phyloP scores from a whole-genome alignment of 73 alveolate species.

The Breviolum minutum region DNA sequence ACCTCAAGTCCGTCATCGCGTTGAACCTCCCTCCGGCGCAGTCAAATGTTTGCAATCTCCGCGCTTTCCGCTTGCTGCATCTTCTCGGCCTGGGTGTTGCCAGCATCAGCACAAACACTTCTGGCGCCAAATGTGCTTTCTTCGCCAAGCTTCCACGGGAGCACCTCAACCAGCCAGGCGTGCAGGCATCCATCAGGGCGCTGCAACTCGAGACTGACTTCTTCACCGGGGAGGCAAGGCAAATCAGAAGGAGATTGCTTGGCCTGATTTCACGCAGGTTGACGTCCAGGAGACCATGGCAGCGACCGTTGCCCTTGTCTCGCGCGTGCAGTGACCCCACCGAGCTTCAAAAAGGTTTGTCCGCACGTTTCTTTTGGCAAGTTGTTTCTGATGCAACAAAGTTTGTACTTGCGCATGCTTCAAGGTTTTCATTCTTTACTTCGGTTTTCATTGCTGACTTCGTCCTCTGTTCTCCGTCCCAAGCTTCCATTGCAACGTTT shows the following conservation, averaged over 20 bases:
- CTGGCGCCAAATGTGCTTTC: slow-evolving; percentile 13
- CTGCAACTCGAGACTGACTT: background rate
- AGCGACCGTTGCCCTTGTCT: background rate
- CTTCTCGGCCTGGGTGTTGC: slow-evolving; percentile 16
- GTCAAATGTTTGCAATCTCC: too few species aligned
- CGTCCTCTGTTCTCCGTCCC: background rate
- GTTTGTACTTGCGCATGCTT: background rate
- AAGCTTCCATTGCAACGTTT: background rate
- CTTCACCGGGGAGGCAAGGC: background rate
- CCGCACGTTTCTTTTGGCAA: background rate
- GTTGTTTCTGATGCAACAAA: background rate
- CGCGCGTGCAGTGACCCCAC: background rate
- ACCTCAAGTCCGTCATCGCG: background rate
- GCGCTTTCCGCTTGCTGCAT: background rate
- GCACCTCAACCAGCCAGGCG: background rate
- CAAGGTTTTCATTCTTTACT: background rate
- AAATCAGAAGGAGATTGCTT: background rate
- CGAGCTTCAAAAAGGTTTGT: background rate
- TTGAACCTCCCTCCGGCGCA: background rate
- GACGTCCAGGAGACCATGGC: background rate
- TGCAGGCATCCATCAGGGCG: background rate
- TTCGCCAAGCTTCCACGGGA: slow-evolving; percentile 18
- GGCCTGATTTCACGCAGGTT: background rate
- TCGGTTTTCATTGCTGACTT: background rate
- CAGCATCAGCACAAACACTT: background rate